A percentile compares a stretch with the other conserved stretches of the same genome.
These are phyloP conservation scores for Debaryomyces sp. DNA, from an alignment of 1,139 yeast species.

Conservation along the genomic window DNA sequence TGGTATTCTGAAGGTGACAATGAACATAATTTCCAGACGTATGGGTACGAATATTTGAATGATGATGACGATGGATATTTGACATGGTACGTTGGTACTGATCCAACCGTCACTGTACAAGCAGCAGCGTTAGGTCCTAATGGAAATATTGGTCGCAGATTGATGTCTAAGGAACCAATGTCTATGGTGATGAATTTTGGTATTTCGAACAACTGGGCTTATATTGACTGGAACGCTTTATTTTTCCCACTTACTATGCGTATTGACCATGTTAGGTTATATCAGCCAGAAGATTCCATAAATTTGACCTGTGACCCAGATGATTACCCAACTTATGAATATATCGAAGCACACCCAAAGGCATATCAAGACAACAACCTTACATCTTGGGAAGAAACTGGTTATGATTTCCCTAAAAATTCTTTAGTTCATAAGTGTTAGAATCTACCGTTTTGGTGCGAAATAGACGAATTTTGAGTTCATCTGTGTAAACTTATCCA, in stretches of 20 bases:
- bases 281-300: conserved; percentile 61
- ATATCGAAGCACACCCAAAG: conserved; percentile 62
- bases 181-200: conserved; percentile 77
- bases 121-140: conserved; percentile 73
- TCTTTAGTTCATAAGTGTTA: conserved; percentile 21
- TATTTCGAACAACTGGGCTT: conserved; percentile 79
- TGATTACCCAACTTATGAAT: conserved; percentile 72
- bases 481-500: too few relatives aligned
- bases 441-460: too few relatives aligned
- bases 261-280: conserved; percentile 76
- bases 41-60: conserved; percentile 75
- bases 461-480: too few relatives aligned
- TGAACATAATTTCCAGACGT: conserved; percentile 59
- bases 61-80: conserved; percentile 70
- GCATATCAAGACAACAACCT: conserved; percentile 66
- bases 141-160: conserved; percentile 80
- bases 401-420: conserved; percentile 63
- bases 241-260: conserved; percentile 68
- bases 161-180: conserved; percentile 85
- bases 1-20: conserved; percentile 75
- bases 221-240: conserved; percentile 74
- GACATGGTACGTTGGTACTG: conserved; percentile 78
- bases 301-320: conserved; percentile 75
- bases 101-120: conserved; percentile 63
- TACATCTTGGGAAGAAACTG: conserved; percentile 69